Conservation (phyloP, 169 alveolate genomes). For the Plasmodium knowlesi region DNA sequence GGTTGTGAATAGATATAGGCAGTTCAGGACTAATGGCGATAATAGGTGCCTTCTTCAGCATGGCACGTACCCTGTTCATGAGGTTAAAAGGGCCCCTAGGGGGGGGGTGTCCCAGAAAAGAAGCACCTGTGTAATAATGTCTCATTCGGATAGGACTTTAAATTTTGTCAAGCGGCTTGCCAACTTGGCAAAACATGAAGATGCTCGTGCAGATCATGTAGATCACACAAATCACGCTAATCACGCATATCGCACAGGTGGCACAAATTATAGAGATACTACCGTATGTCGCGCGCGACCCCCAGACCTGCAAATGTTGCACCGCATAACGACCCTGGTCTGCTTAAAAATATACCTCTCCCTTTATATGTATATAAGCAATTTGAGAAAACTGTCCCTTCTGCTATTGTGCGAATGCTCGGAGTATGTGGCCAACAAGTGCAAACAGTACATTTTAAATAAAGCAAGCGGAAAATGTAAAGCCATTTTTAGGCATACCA, state of each 20-base stretch:
- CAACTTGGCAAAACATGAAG: background rate
- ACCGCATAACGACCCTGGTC: background rate
- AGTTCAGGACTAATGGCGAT: constrained; percentile 5
- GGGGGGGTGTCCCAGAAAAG: background rate
- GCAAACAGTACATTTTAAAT: background rate
- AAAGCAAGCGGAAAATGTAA: background rate
- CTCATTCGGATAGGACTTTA: background rate
- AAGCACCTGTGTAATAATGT: background rate
- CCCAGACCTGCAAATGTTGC: constrained; percentile 2
- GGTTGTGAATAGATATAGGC: constrained; percentile 8
- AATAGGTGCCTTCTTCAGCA: background rate
- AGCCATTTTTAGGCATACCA: background rate
- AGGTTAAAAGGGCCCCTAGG: background rate
- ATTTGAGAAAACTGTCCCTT: background rate
- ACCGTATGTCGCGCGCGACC: background rate
- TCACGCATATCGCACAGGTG: background rate
- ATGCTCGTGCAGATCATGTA: too few species aligned
- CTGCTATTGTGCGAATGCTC: background rate
- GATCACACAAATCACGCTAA: background rate
- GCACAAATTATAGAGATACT: constrained; percentile 5
- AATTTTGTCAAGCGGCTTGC: background rate
- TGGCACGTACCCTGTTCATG: constrained; percentile 13
- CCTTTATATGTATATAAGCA: background rate
- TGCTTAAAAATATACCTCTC: constrained; percentile 18
- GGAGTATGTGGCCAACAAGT: constrained; percentile 10